Conservation (phyloP, 2,329 filamentous ascomycete species). For the Pestalotiopsis sp. region DNA sequence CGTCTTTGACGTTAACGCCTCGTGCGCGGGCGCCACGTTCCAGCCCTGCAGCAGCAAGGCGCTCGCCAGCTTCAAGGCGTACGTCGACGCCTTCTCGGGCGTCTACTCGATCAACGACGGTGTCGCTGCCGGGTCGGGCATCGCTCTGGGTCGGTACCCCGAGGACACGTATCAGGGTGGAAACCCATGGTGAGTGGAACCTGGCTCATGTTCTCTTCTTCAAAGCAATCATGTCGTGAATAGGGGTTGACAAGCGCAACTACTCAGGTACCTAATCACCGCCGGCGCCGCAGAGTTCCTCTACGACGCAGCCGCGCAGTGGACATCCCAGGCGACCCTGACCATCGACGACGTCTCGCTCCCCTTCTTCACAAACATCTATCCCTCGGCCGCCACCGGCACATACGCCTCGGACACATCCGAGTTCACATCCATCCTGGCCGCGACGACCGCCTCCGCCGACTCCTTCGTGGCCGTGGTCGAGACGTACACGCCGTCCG, state of each 20-base stretch:
- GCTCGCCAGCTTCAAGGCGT: slow-evolving; percentile 57
- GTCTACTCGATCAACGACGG: slow-evolving; percentile 55
- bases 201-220: neutral
- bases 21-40: slow-evolving; percentile 55
- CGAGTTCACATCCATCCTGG: slow-evolving; percentile 42
- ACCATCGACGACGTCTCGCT: slow-evolving; percentile 53
- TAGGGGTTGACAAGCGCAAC: slow-evolving; percentile 1
- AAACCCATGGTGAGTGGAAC: slow-evolving; percentile 50
- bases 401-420: slow-evolving; percentile 43
- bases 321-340: slow-evolving; percentile 47
- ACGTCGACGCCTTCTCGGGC: slow-evolving; percentile 53
- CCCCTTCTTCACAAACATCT: slow-evolving; percentile 56
- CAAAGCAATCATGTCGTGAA: neutral
- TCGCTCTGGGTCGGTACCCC: slow-evolving; percentile 45
- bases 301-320: slow-evolving; percentile 58
- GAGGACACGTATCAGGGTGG: slow-evolving; percentile 57
- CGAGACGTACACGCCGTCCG: slow-evolving; percentile 46
- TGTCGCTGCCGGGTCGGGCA: slow-evolving; percentile 44
- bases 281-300: slow-evolving; percentile 59
- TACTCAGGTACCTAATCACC: slow-evolving; percentile 47
- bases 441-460: slow-evolving; percentile 52
- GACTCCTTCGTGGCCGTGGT: slow-evolving; percentile 55
- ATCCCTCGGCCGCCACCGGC: slow-evolving; percentile 45
- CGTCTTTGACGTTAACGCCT: slow-evolving; percentile 51
- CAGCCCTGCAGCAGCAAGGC: slow-evolving; percentile 54